Conservation (phyloP, 176 grass and related monocot genomes). For the Elaeis guineensis region DNA sequence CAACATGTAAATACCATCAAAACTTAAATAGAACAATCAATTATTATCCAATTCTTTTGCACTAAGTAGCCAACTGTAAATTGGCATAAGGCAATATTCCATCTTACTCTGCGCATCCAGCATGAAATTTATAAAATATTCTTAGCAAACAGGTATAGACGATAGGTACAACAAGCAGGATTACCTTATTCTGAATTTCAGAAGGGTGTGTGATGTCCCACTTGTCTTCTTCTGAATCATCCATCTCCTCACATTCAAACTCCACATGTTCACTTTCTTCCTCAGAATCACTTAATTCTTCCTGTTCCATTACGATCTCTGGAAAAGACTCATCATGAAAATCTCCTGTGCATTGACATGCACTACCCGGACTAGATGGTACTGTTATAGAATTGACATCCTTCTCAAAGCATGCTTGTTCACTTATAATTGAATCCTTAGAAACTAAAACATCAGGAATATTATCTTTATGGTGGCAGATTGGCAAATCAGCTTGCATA, state of each 20-base stretch:
- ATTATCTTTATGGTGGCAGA: background rate
- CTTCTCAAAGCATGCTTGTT: conserved; percentile 23
- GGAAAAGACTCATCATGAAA: conserved; percentile 56
- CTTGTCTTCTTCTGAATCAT: conserved; percentile 12
- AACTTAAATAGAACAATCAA: too few species aligned
- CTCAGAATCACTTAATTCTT: conserved; percentile 91
- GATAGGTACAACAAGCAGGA: too few species aligned
- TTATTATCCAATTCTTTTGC: too few species aligned
- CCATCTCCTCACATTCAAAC: conserved; percentile 33
- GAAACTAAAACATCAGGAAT: conserved; percentile 6
- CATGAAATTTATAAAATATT: too few species aligned
- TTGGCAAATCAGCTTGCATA: conserved; percentile 19
- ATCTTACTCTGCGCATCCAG: too few species aligned
- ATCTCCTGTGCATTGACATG: conserved; percentile 29
- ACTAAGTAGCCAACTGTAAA: too few species aligned
- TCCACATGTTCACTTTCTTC: conserved; percentile 68
- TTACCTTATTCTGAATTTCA: conserved; percentile 7
- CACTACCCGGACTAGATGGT: conserved; percentile 23
- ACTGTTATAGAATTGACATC: conserved; percentile 14
- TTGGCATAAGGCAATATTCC: too few species aligned
- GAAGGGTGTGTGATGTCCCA: background rate
- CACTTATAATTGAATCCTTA: conserved; percentile 12
- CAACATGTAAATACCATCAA: too few species aligned
- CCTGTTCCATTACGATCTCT: conserved; percentile 87
- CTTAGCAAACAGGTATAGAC: too few species aligned